A percentile compares a stretch with the other conserved stretches of the same genome.
phyloP scores from a whole-genome alignment of 2,329 filamentous ascomycete species.

The Aspergillus novoparasiticus region DNA sequence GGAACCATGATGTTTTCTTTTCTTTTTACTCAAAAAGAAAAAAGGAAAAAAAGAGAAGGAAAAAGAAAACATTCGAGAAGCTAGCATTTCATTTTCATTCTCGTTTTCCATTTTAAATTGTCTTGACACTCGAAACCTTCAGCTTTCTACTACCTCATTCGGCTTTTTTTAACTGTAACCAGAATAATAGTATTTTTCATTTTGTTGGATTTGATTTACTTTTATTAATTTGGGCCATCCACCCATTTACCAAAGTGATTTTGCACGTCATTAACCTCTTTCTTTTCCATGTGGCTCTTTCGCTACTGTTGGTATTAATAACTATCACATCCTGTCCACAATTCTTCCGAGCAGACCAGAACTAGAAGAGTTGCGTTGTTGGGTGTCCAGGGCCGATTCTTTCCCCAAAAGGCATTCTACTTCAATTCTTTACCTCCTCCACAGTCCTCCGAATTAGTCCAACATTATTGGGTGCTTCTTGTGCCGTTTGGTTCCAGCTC shows the following conservation, averaged over 20 bases:
- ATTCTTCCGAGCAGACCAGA: conserved; percentile 15
- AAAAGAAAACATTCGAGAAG: not conserved
- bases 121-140: not conserved
- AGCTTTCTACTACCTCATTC: not conserved
- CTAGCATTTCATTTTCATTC: conserved; percentile 12
- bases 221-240: not conserved
- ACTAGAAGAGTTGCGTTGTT: not conserved
- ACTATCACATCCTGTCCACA: conserved; percentile 21
- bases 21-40: not conserved
- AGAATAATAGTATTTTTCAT: not conserved
- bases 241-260: not conserved
- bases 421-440: not conserved
- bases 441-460: not conserved
- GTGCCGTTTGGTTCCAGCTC: conserved; percentile 13
- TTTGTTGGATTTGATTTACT: not conserved
- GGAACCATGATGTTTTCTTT: not conserved
- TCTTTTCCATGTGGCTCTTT: conserved; percentile 23
- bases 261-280: conserved; percentile 20
- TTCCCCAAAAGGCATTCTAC: conserved; percentile 5
- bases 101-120: not conserved
- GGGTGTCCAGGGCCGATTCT: conserved; percentile 3
- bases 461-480: conserved; percentile 18
- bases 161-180: not conserved
- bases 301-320: conserved; percentile 18
- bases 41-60: not conserved